Percentiles rank a stretch among this genome's conserved stretches.
Evolutionary conservation across 2,329 filamentous ascomycete genomes (phyloP).

Genomic region (Mollisiaceae sp.): DNA sequence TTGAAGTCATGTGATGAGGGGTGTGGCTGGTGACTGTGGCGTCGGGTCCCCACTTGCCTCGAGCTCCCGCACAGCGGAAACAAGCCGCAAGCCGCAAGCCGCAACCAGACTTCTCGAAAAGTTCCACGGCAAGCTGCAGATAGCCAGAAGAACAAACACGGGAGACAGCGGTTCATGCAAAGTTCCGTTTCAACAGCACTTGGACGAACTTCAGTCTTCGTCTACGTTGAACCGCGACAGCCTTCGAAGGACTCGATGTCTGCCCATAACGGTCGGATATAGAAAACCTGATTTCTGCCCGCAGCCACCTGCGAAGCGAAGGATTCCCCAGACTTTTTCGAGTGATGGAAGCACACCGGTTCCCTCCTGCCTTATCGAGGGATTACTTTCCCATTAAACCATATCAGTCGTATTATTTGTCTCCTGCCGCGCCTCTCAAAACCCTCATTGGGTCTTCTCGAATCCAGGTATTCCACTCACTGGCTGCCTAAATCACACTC

Average conservation of each 20-base stretch:
- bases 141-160: not conserved
- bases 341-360: not conserved
- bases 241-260: not conserved
- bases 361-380: not conserved
- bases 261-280: not conserved
- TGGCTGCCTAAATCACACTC: not conserved
- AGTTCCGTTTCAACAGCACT: not conserved
- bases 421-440: not conserved
- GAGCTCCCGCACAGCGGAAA: not conserved
- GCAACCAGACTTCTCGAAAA: not conserved
- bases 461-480: not conserved
- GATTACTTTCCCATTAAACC: too few relatives aligned
- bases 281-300: constrained; percentile 3
- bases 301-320: not conserved
- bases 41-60: not conserved
- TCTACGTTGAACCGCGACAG: too few relatives aligned
- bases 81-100: not conserved
- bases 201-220: not conserved
- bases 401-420: not conserved
- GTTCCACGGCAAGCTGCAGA: not conserved
- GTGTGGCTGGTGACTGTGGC: not conserved
- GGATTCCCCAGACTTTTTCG: not conserved
- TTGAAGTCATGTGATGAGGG: not conserved
- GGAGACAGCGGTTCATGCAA: not conserved
- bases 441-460: not conserved